A percentile compares a stretch with the other conserved stretches of the same genome.
These are phyloP conservation scores for Trametes punicea DNA, from an alignment of 768 basidiomycete genomes.

Conservation along the genomic window DNA sequence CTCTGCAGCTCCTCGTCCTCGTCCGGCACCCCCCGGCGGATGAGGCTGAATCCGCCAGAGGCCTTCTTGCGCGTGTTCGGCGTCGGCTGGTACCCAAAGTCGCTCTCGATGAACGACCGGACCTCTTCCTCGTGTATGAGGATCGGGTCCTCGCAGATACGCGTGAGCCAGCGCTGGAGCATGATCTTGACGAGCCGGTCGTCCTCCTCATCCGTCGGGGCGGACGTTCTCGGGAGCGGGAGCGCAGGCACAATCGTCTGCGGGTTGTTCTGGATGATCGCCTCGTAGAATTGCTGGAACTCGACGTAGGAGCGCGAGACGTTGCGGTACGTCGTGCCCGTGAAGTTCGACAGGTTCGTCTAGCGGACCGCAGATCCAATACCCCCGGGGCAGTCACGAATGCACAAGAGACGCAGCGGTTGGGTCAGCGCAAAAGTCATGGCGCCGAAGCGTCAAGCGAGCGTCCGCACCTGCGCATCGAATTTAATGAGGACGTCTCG, in stretches of 20 bases:
- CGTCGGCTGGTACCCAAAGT: constrained; percentile 93
- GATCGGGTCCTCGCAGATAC: constrained; percentile 91
- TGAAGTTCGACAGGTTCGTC: constrained; percentile 94
- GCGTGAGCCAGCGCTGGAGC: constrained; percentile 90
- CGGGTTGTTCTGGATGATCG: constrained; percentile 85
- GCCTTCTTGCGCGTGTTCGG: constrained; percentile 71
- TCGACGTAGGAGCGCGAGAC: constrained; percentile 94
- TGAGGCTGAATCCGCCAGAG: constrained; percentile 70
- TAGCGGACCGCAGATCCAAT: no score
- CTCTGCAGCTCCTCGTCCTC: constrained; percentile 92
- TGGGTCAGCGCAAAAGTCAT: neutral
- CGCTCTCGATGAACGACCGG: constrained; percentile 92
- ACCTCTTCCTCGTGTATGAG: constrained; percentile 88
- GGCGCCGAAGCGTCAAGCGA: neutral
- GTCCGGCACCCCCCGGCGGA: constrained; percentile 79
- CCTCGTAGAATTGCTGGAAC: constrained; percentile 91
- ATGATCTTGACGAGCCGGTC: constrained; percentile 93
- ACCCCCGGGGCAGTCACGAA: neutral
- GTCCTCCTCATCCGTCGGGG: constrained; percentile 97
- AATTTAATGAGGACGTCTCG: constrained; percentile 92
- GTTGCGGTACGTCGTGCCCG: constrained; percentile 84
- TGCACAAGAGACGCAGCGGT: neutral
- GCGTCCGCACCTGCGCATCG: constrained; percentile 79
- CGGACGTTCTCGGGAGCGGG: constrained; percentile 94
- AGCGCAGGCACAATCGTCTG: constrained; percentile 96